phyloP scores from a whole-genome alignment of 2,329 filamentous ascomycete genomes.

The Xylariomycetidae sp. region DNA sequence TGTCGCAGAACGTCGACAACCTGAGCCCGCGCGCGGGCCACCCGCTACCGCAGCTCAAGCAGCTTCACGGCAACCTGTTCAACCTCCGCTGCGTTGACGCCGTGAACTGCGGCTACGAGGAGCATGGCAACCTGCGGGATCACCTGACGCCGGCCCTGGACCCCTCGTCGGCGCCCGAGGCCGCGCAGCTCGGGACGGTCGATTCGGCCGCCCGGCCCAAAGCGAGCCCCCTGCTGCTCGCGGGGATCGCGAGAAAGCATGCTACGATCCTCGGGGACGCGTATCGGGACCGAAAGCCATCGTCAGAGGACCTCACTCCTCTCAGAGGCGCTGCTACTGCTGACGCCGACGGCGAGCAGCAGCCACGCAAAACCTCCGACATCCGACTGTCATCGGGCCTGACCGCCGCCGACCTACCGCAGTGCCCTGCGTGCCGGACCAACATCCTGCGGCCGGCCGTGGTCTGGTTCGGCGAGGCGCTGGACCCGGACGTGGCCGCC shows the following conservation, averaged over 20 bases:
- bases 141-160: slow-evolving; percentile 59
- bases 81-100: slow-evolving; percentile 56
- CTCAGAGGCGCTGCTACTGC: slow-evolving; percentile 5
- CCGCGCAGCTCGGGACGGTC: slow-evolving; percentile 7
- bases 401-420: slow-evolving; percentile 44
- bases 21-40: slow-evolving; percentile 54
- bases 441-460: slow-evolving; percentile 60
- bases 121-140: slow-evolving; percentile 54
- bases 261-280: slow-evolving; percentile 53
- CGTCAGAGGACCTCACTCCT: slow-evolving; percentile 5
- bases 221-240: slow-evolving; percentile 13
- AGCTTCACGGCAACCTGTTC: slow-evolving; percentile 62
- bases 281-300: slow-evolving; percentile 27
- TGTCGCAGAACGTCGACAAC: slow-evolving; percentile 65
- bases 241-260: slow-evolving; percentile 30
- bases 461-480: slow-evolving; percentile 62
- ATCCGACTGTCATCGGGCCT: slow-evolving; percentile 1
- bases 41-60: slow-evolving; percentile 50
- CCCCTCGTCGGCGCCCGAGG: slow-evolving; percentile 42
- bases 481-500: slow-evolving; percentile 46
- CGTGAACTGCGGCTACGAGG: slow-evolving; percentile 50
- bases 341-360: background rate
- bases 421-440: slow-evolving; percentile 51
- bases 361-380: background rate
- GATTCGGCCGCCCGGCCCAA: slow-evolving; percentile 3